Base-by-base conservation (phyloP, 2,329 filamentous ascomycete species). In the Tolypocladium pustulatum region DNA sequence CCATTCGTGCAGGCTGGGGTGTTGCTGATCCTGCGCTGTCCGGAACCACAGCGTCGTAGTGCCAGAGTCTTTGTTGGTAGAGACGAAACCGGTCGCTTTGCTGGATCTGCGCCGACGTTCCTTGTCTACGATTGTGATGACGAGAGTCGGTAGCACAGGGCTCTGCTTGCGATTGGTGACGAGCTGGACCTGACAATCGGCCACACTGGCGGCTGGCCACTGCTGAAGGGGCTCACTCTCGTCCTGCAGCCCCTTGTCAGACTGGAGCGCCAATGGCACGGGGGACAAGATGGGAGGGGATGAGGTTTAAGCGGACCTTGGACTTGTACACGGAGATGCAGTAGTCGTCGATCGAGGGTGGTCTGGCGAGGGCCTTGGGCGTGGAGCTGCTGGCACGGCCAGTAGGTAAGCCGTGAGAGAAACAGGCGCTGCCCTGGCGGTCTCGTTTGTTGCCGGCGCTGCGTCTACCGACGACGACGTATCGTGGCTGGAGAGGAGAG, bases 81-180 rank as follows among this genome's bases (percentile, higher is more conserved):
- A 69, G 22, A 78, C 79, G 27, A 87, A 72, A 3, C 81, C 81
- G 4, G 81, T 79, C 4, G 85, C 82, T 61, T 84, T 78, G 63
- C 84, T 87, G 54, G 85, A 87, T 60, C 85, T 78, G 55, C 85
- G 80, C 65, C 86, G 87, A 58, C 82, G 80, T 62, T 84, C 74
- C 67, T 83, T 86, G 62, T 87, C 83, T 41, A 78, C 75, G 54
- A 87, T 72, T 62, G 75, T 81, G 41, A 87, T 67, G 53, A 85
- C 74, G 15, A 88, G 76, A 7, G 85, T 87, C 1, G 83, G 83
- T 9, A 84, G 70, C 5, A 80, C 75, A 13, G 81, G 79, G 0
- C 80, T 81, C 65, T 86, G 82, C 65, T 87, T 87, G 56, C 83
- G 81, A 65, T 86, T 81, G 49, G 82, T 76, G 20, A 86, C 63